Base-by-base conservation (phyloP, 1,139 yeast genomes). In the Yamadazyma triangularis region DNA sequence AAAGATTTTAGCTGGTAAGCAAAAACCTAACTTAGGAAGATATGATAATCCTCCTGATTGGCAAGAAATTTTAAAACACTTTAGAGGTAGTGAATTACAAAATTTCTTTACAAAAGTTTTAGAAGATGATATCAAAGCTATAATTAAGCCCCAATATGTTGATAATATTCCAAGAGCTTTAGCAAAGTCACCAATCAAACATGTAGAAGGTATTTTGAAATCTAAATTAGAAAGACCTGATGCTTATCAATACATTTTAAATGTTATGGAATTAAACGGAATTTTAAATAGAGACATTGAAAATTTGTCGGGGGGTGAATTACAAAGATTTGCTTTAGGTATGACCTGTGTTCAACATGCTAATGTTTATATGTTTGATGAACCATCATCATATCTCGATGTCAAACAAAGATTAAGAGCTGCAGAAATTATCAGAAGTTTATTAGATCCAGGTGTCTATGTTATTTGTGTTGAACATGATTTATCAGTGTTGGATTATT, bases 391-490 rank as follows among this genome's bases (percentile, higher is more conserved):
- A 10, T 91, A 91, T 64, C 70, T 91, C 60, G 98, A 91, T 74
- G 97, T 91, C 45, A 91, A 91, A 66, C 98, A 91, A 67, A 91
- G 98, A 78, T 77, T 91, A 60, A 85, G 93, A 55, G 98, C 98
- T 34, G 98, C 98, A 36, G 81, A 79, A 60, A 79, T 87, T 53
- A 91, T 91, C 51, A 81, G 98, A 65, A 79, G 93, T 16, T 70
- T 91, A 44, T 70, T 89, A 50, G 71, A 65, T 37, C 77, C 91
- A 32, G 76, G 88, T 30, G 72, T 76, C 22, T 87, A 87, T 53
- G 93, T 91, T 45, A 91, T 91, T 55, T 89, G 91, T 59, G 98
- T 91, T 38, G 98, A 91, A 74, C 98, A 91, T 73, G 98, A 91
- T 76, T 75, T 91, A 62, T 88, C 97, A 4, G 97, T 91, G 21